A percentile compares a stretch with the other conserved stretches of the same genome.
These are phyloP conservation scores for Hymenoscyphus occultus DNA, from an alignment of 2,329 filamentous ascomycete species.

Conservation along the genomic window DNA sequence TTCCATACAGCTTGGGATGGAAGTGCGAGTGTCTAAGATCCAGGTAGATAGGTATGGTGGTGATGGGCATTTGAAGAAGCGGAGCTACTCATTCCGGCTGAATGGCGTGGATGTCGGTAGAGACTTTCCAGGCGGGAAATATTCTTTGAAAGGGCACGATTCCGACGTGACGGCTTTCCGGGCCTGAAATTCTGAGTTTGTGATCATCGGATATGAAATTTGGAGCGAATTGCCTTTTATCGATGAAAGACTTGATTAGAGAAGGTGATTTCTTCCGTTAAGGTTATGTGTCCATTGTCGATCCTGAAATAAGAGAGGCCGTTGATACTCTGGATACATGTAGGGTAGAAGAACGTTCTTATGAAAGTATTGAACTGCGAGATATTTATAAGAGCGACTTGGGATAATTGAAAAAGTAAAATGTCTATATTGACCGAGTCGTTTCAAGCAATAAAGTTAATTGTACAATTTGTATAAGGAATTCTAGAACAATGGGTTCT, in stretches of 20 bases:
- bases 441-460: too few species aligned
- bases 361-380: too few species aligned
- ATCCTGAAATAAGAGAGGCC: too few species aligned
- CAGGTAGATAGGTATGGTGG: not conserved
- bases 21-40: not conserved
- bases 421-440: too few species aligned
- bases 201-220: slow-evolving; percentile 12
- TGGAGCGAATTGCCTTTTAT: not conserved
- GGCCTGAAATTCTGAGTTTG: slow-evolving; percentile 16
- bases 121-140: slow-evolving; percentile 10
- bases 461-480: too few species aligned
- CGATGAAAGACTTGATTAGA: not conserved
- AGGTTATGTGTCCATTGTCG: too few species aligned
- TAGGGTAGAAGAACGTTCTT: too few species aligned
- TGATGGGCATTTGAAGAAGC: not conserved
- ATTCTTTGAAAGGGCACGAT: not conserved
- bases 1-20: too few species aligned
- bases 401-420: too few species aligned
- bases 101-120: slow-evolving; percentile 4
- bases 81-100: slow-evolving; percentile 9
- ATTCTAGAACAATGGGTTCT: too few species aligned
- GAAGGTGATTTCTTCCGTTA: not conserved
- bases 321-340: too few species aligned
- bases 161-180: slow-evolving; percentile 18
- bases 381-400: too few species aligned